Evolutionary conservation across 352 stramenopile species (phyloP).

Genomic region (Thalassiosira sp.): DNA sequence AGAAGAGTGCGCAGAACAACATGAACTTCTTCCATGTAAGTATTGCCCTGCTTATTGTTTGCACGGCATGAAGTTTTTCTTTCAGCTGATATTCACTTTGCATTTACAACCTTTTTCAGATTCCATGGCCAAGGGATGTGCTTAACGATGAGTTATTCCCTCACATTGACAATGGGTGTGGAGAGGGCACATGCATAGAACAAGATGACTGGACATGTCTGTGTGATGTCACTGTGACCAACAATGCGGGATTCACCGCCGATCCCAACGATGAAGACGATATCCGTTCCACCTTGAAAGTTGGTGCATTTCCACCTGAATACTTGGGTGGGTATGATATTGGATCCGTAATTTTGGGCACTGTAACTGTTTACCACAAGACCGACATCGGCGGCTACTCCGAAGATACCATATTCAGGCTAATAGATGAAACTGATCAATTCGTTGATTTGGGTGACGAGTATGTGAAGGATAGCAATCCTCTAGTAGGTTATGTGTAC

Average conservation of each 20-base stretch:
- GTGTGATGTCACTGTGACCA: constrained; percentile 41
- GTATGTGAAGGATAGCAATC: neutral
- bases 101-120: neutral
- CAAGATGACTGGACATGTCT: constrained; percentile 48
- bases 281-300: constrained; percentile 24
- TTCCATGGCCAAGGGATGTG: constrained; percentile 36
- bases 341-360: neutral
- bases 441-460: constrained; percentile 9
- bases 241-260: constrained; percentile 22
- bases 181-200: constrained; percentile 23
- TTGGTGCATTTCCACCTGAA: constrained; percentile 39
- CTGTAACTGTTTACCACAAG: neutral
- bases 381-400: constrained; percentile 3
- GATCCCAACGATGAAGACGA: neutral
- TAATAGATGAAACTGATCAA: constrained; percentile 38
- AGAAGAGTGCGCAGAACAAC: constrained; percentile 34
- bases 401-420: constrained; percentile 45
- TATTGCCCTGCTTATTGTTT: neutral
- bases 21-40: constrained; percentile 50
- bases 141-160: constrained; percentile 43
- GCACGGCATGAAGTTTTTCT: neutral
- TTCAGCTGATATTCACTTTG: neutral
- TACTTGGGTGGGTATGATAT: constrained; percentile 22
- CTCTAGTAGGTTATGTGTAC: constrained; percentile 10
- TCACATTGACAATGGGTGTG: constrained; percentile 43